Base-by-base conservation (phyloP, 495 filamentous ascomycete genomes). In the Aspergillus cavernicola region DNA sequence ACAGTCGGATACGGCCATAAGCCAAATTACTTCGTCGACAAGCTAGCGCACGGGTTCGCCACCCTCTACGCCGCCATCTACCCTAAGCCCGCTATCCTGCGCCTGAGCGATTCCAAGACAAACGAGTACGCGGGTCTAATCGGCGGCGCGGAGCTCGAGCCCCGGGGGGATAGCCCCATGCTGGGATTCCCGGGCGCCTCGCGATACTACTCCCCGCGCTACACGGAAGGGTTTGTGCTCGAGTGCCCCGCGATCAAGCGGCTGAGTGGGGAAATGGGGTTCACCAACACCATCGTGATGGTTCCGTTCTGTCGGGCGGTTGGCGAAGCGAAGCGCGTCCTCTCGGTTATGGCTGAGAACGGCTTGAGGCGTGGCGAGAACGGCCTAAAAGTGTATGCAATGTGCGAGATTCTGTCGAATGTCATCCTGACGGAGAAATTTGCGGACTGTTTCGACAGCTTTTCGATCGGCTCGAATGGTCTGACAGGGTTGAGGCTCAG, bases 401-500 rank as follows among this genome's bases (percentile, higher is more conserved):
- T 72, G 68, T 70, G 66, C 46, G 68, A 72, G 56, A 72, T 72
- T 13, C 67, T 66, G 2, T 65, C 66, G 7, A 72, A 72, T 44
- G 66, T 70, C 3, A 68, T 72, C 35, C 53, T 69, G 38, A 66
- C 68, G 0, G 58, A 31, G 10, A 22, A 58, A 18, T 72, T 72
- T 40, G 26, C 61, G 7, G 48, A 58, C 13, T 45, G 64, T 35
- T 72, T 72, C 52, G 68, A 72, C 48, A 66, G 68, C 2, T 70
- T 72, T 35, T 72, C 68, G 15, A 72, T 72, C 39, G 68, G 68
- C 12, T 69, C 66, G 31, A 72, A 72, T 29, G 68, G 70, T 47
- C 54, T 72, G 50, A 72, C 68, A 7, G 66, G 70, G 60, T 45
- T 72, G 53, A 68, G 60, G 9, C 65, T 72, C 3, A 66, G 67